phyloP scores from a whole-genome alignment of 2,329 filamentous ascomycete genomes.

The Bisporella sp. region DNA sequence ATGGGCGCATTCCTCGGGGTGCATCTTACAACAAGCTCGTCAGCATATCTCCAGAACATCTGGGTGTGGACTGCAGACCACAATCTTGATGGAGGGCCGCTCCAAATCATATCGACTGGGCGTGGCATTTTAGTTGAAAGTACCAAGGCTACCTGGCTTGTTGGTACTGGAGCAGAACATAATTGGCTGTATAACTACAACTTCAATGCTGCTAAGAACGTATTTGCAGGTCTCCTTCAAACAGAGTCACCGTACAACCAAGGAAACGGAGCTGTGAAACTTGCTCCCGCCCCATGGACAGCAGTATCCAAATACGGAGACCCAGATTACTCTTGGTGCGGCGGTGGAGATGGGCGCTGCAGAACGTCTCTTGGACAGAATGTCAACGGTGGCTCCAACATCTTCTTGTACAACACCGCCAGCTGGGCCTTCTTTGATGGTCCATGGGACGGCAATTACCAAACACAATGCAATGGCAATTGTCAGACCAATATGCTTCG shows the following conservation, averaged over 20 bases:
- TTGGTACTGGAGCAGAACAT: slow-evolving; percentile 44
- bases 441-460: background rate
- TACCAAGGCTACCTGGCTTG: slow-evolving; percentile 43
- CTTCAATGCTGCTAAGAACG: slow-evolving; percentile 46
- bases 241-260: slow-evolving; percentile 68
- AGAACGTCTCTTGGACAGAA: background rate
- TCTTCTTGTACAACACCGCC: background rate
- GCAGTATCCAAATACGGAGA: background rate
- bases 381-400: background rate
- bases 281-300: slow-evolving; percentile 34
- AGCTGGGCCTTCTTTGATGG: background rate
- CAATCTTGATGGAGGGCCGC: slow-evolving; percentile 1
- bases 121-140: slow-evolving; percentile 30
- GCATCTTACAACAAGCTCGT: slow-evolving; percentile 39
- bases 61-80: slow-evolving; percentile 35
- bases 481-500: background rate
- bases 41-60: slow-evolving; percentile 46
- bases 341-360: background rate
- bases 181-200: slow-evolving; percentile 45
- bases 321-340: background rate
- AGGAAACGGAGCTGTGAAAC: slow-evolving; percentile 25
- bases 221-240: slow-evolving; percentile 59
- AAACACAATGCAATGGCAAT: background rate
- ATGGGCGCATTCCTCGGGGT: slow-evolving; percentile 42
- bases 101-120: slow-evolving; percentile 36